Base-by-base conservation (phyloP, 192 early-diverging fungal species). In the Coemansia reversa region DNA sequence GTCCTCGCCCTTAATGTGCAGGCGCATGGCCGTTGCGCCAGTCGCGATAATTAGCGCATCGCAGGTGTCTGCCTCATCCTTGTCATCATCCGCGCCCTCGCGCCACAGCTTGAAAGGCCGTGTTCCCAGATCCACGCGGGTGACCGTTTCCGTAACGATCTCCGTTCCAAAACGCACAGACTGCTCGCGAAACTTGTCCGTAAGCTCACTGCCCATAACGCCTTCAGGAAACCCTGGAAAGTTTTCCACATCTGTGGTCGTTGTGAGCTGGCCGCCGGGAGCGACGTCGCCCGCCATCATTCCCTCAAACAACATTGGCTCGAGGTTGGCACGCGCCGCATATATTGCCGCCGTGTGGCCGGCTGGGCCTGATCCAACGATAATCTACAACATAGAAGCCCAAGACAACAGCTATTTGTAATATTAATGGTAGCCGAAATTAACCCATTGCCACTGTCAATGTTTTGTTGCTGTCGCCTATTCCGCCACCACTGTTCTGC, bases 341-440 rank as follows among this genome's bases (percentile, higher is more conserved):
- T 98, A 99, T 63, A 98, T 92, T 47, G 94, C 94, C 14, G 97
- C 97, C 18, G 94, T 98, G 86, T 99, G 95, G 33, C 92, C 97
- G 52, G 96, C 93, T 58, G 96, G 96, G 7, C 96, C 96, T 7
- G 93, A 94, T 56, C 95, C 95, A 51, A 97, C 83, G 74, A 97
- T 90, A 47, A 86, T 51, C 67, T 69, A 69, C 53, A 68, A 29
- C 2, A 29, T 25, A n/a, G 4, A 45, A 56, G 5, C 18, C 11
- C n/a, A 52, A 28, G 20, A 28, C 53, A 29, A 3, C 19, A 18
- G 25, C 8, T 47, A 0, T 5, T 5, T 28, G 52, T 9, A 18
- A 29, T 25, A 28, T 16, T 9, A 18, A 7, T 33, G 22, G 52
- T 7, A 23, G 39, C 30, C 24, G 23, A n/a, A 18, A 32, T 18